Evolutionary conservation across 2,329 filamentous ascomycete species (phyloP).

Genomic region (Aspergillus alliaceus): DNA sequence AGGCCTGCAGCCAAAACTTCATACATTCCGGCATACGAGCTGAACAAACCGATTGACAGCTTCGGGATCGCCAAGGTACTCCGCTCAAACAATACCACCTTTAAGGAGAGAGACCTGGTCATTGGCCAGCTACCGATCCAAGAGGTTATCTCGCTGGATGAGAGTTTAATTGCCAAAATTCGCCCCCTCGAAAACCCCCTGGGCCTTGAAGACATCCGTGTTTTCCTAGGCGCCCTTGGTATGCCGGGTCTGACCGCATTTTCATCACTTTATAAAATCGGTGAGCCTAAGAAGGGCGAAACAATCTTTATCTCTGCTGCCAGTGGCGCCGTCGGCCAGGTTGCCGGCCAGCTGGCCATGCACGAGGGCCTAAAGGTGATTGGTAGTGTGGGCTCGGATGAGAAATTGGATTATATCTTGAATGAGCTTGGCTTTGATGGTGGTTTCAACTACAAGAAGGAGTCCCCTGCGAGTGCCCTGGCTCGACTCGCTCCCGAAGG

Average conservation of each 20-base stretch:
- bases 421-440: slow-evolving; percentile 69
- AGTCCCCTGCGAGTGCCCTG: slow-evolving; percentile 68
- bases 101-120: slow-evolving; percentile 67
- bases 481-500: slow-evolving; percentile 72
- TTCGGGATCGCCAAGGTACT: slow-evolving; percentile 66
- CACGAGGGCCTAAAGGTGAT: slow-evolving; percentile 76
- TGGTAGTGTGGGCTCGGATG: slow-evolving; percentile 77
- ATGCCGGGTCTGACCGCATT: slow-evolving; percentile 79
- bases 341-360: slow-evolving; percentile 83
- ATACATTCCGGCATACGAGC: slow-evolving; percentile 64
- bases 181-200: slow-evolving; percentile 66
- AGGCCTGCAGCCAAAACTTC: slow-evolving; percentile 63
- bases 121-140: slow-evolving; percentile 59
- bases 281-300: slow-evolving; percentile 72
- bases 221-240: slow-evolving; percentile 74
- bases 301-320: slow-evolving; percentile 81
- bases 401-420: slow-evolving; percentile 73
- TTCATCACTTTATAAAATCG: slow-evolving; percentile 72
- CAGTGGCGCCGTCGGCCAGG: slow-evolving; percentile 76
- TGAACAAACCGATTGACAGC: slow-evolving; percentile 66
- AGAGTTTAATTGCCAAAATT: slow-evolving; percentile 44
- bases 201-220: slow-evolving; percentile 47
- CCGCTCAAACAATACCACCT: slow-evolving; percentile 65
- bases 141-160: slow-evolving; percentile 65
- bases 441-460: slow-evolving; percentile 88